These are phyloP conservation scores for Stemphylium beticola DNA, from an alignment of 2,329 filamentous ascomycete species.

Conservation along the genomic window DNA sequence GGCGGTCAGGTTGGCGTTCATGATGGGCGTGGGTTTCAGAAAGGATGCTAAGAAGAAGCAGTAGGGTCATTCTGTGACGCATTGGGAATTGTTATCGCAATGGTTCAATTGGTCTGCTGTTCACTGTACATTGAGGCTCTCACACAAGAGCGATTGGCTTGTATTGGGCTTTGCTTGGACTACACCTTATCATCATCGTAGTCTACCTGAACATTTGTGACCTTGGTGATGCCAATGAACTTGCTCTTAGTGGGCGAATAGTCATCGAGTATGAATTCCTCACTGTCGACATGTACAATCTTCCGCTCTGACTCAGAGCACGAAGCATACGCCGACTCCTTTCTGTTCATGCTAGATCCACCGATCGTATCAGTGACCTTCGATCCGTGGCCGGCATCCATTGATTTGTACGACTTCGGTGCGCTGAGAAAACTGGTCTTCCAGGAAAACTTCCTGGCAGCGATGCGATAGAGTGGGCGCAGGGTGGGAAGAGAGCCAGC, in stretches of 20 bases:
- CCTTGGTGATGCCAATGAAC: not conserved
- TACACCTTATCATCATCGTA: not conserved
- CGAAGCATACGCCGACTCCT: not conserved
- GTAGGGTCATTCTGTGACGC: not conserved
- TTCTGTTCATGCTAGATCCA: not conserved
- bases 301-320: not conserved
- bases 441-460: not conserved
- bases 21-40: conserved; percentile 24
- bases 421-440: not conserved
- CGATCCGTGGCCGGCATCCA: not conserved
- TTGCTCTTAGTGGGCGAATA: not conserved
- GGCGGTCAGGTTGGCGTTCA: conserved; percentile 27
- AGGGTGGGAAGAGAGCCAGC: conserved; percentile 22
- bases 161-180: not conserved
- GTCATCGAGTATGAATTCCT: not conserved
- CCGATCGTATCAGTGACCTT: not conserved
- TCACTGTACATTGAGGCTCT: too few species aligned
- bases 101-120: too few species aligned
- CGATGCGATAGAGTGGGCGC: conserved; percentile 16
- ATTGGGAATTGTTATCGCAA: too few species aligned
- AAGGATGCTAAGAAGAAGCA: conserved; percentile 7
- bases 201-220: not conserved
- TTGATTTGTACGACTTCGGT: not conserved
- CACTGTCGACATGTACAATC: not conserved
- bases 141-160: not conserved